Base-by-base conservation (phyloP, 2,329 filamentous ascomycete species). In the Botrytis pseudocinerea region DNA sequence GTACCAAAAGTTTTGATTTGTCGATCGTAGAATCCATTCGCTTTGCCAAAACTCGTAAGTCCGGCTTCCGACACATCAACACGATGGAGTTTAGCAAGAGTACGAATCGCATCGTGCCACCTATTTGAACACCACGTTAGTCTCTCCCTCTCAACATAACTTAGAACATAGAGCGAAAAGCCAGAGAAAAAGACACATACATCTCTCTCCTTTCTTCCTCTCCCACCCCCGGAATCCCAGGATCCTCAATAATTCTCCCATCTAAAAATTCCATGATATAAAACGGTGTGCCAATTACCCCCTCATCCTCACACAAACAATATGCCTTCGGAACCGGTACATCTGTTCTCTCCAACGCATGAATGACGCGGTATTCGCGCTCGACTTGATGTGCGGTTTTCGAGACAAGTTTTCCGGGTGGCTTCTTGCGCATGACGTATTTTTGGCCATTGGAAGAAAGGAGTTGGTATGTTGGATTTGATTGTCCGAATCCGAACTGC, bases 261-360 rank as follows among this genome's bases (percentile, higher is more conserved):
- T 97, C 92, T 75, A 98, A 87, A 82, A 96, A 98, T 82, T 94
- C 91, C 96, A 99, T 98, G 80, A 98, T 91, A 84, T 99, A 98
- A 83, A 98, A 99, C 9, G 94, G 89, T 12, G 95, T 98, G 72
- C 95, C 96, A 76, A 98, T 86, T 54, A 98, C 86, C 73, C 83
- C 84, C 59, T 86, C 85, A 83, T 98, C 95, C 82, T 97, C 92
- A 83, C 96, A 99, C 28, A 98, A 88, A 79, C 91, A 92, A 82
- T 94, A 92, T 18, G 93, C 89, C 81, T 88, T 91, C 7, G 96
- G 96, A 0, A 97, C 94, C 0, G 95, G 93, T 14, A 98, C 94
- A 80, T 93, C 90, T 32, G 93, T 97, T 71, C 83, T 85, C 76
- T 90, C 89, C 46, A 98, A 87, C 4, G 95, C 95, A 81, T 93